phyloP scores from a whole-genome alignment of 257 asterid genomes.

The Solanum dulcamara region DNA sequence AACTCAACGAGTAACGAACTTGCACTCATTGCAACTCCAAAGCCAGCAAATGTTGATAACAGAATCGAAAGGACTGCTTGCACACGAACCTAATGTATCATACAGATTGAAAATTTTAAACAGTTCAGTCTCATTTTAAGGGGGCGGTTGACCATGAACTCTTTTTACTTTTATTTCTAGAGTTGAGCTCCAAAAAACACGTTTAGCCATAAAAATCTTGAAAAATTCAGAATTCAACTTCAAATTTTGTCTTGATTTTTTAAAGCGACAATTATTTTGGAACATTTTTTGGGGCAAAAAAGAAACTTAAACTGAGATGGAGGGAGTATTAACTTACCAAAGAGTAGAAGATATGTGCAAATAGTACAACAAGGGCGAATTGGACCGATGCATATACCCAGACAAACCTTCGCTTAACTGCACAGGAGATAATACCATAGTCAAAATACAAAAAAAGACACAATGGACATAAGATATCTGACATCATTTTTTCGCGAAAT shows the following conservation, averaged over 20 bases:
- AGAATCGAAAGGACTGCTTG: constrained; percentile 59
- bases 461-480: not conserved
- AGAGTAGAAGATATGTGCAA: constrained; percentile 69
- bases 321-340: constrained; percentile 32
- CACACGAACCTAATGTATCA: constrained; percentile 37
- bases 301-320: not conserved
- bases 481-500: not conserved
- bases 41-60: constrained; percentile 68
- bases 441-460: not conserved
- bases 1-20: constrained; percentile 49
- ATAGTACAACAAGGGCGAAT: constrained; percentile 61
- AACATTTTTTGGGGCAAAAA: not conserved
- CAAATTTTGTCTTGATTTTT: not conserved
- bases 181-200: too few relatives aligned
- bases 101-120: not conserved
- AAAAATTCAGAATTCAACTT: not conserved
- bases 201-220: not conserved
- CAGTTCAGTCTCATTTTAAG: not conserved
- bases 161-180: too few relatives aligned
- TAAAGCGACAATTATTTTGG: not conserved
- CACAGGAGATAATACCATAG: not conserved
- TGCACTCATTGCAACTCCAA: constrained; percentile 78
- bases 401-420: constrained; percentile 61
- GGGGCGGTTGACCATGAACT: not conserved
- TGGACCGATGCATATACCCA: constrained; percentile 75